phyloP scores from a whole-genome alignment of 257 asterid species.

The Solanum commersonii region DNA sequence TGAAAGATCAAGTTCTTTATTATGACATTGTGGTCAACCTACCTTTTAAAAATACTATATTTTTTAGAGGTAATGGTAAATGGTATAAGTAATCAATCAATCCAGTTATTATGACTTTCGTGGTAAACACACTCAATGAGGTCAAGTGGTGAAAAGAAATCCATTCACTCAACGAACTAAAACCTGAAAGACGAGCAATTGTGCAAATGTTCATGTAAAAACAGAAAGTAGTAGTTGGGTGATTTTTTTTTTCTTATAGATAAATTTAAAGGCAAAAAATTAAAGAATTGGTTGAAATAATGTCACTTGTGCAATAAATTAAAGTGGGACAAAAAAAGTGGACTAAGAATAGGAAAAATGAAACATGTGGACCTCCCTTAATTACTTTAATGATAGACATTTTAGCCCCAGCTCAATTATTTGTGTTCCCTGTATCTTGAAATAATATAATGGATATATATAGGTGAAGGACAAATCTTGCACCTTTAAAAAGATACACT shows the following conservation, averaged over 20 bases:
- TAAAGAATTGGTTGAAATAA: neutral
- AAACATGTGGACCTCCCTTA: neutral
- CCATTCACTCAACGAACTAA: neutral
- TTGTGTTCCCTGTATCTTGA: neutral
- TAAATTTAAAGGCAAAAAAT: neutral
- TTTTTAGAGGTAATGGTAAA: neutral
- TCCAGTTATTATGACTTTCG: fast-evolving
- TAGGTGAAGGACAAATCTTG: neutral
- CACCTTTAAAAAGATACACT: neutral
- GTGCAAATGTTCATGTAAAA: neutral
- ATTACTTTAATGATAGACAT: neutral
- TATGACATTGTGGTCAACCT: neutral
- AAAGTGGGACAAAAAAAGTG: neutral
- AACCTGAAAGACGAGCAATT: neutral
- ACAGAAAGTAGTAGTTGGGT: neutral
- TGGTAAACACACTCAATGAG: neutral
- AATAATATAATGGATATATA: neutral
- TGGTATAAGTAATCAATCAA: no score
- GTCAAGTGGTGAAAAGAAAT: neutral
- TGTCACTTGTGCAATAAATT: neutral
- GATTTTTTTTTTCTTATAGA: neutral
- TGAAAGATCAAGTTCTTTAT: neutral
- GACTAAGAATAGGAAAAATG: neutral
- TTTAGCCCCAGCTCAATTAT: neutral
- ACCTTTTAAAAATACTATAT: no score